These are phyloP conservation scores for Rosa rugosa DNA, from an alignment of 306 rosid genomes.

Conservation along the genomic window DNA sequence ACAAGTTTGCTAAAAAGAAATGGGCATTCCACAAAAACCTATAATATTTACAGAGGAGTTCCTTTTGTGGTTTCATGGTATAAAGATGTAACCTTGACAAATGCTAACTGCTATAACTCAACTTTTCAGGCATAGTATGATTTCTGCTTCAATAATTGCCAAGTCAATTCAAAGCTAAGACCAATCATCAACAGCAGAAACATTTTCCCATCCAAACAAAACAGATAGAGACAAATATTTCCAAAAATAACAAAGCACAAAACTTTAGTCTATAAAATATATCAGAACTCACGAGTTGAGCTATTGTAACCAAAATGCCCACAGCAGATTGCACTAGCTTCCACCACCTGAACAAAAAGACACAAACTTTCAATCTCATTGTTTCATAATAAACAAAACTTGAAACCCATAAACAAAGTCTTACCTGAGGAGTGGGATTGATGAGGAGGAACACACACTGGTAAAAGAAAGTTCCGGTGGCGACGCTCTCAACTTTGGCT, in stretches of 20 bases:
- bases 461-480: conserved; percentile 62
- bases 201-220: background rate
- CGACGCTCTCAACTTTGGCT: conserved; percentile 59
- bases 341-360: conserved; percentile 46
- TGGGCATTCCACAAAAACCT: background rate
- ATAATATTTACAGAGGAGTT: background rate
- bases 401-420: background rate
- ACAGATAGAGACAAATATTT: background rate
- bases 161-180: background rate
- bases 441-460: conserved; percentile 80
- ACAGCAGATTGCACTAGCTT: conserved; percentile 48
- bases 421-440: conserved; percentile 60
- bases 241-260: background rate
- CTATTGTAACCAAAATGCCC: conserved; percentile 51
- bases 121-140: background rate
- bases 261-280: background rate
- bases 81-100: background rate
- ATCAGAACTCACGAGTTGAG: conserved; percentile 48
- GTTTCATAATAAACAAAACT: background rate
- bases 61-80: background rate
- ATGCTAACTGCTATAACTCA: background rate
- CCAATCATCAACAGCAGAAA: background rate
- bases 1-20: background rate
- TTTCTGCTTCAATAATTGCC: background rate
- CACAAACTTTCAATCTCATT: background rate